Evolutionary conservation across 2,329 filamentous ascomycete species (phyloP).

Genomic region (Fusarium circinatum): DNA sequence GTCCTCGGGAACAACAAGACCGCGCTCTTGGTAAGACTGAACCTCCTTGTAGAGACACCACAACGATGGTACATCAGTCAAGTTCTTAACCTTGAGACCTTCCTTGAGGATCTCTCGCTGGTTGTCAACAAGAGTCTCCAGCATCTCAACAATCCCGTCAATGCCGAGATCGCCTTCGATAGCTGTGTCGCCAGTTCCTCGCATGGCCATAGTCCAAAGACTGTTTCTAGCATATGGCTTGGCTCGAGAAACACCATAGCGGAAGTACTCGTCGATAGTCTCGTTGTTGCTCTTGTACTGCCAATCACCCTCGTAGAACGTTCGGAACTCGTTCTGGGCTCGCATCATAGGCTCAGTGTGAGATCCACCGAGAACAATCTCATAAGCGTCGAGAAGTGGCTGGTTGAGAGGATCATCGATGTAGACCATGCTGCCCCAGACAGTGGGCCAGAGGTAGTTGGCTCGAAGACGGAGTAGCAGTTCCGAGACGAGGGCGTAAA

Average conservation of each 20-base stretch:
- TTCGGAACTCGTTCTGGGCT: constrained; percentile 66
- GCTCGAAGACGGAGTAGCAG: constrained; percentile 74
- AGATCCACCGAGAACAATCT: constrained; percentile 76
- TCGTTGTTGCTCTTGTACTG: constrained; percentile 75
- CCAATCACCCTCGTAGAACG: constrained; percentile 70
- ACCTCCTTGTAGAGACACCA: constrained; percentile 76
- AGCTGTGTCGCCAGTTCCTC: constrained; percentile 75
- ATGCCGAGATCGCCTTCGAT: constrained; percentile 59
- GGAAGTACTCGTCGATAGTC: constrained; percentile 75
- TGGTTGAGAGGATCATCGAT: constrained; percentile 76
- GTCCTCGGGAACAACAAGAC: constrained; percentile 69
- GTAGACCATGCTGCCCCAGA: constrained; percentile 78
- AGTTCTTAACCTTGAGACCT: constrained; percentile 9
- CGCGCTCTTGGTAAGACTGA: constrained; percentile 68
- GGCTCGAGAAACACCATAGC: constrained; percentile 71
- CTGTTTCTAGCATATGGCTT: constrained; percentile 72
- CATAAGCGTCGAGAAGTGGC: constrained; percentile 76
- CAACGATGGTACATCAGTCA: constrained; percentile 55
- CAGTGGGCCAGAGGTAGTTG: constrained; percentile 80
- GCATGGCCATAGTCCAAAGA: constrained; percentile 76
- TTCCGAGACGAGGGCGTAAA: constrained; percentile 77
- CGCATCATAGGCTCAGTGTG: constrained; percentile 79
- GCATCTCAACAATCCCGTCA: constrained; percentile 54
- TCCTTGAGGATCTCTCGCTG: constrained; percentile 52
- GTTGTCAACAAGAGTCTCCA: constrained; percentile 35